Conservation (phyloP, 106 monocot genomes). For the Agapanthus africanus region DNA sequence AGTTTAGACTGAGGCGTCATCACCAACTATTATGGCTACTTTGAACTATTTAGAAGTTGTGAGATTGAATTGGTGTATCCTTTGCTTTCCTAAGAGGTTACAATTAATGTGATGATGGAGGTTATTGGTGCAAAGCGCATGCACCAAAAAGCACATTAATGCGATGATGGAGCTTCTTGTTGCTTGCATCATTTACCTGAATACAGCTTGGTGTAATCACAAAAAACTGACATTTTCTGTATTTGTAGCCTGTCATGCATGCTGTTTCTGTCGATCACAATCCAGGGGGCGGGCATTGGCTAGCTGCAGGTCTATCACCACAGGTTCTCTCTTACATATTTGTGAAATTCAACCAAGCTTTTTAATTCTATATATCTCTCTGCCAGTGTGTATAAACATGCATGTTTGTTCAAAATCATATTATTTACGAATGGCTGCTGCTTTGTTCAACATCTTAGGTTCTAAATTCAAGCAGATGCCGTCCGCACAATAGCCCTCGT, state of each 20-base stretch:
- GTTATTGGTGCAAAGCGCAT: neutral
- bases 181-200: neutral
- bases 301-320: conserved; percentile 87
- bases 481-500: conserved; percentile 50
- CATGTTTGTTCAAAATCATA: neutral
- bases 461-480: conserved; percentile 36
- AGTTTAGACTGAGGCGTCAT: neutral
- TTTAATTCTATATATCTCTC: neutral
- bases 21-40: neutral
- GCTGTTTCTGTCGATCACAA: conserved; percentile 70
- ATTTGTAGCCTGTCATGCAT: conserved; percentile 64
- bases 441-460: conserved; percentile 41
- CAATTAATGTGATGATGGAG: too few relatives aligned
- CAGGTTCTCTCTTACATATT: conserved; percentile 39
- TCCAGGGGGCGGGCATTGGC: conserved; percentile 85
- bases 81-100: neutral
- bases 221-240: conserved; percentile 3
- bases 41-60: neutral
- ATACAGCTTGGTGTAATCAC: neutral
- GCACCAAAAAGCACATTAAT: neutral
- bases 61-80: neutral
- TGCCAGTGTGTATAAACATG: neutral
- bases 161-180: neutral
- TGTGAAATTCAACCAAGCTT: too few relatives aligned
- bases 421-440: too few relatives aligned